Base-by-base conservation (phyloP, 306 rosid genomes). In the Quercus berberidifolia region DNA sequence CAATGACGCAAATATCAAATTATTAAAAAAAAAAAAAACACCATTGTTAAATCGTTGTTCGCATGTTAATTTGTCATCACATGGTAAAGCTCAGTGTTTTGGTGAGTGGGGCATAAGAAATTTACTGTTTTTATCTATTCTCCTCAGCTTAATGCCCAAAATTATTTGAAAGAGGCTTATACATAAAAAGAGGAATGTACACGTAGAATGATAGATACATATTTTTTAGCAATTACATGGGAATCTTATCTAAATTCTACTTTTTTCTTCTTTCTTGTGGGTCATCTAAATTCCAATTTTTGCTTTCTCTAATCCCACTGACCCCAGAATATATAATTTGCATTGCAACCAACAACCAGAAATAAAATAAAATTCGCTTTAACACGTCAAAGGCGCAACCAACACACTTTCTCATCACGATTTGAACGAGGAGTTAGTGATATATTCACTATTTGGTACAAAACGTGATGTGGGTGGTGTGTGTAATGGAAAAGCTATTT, bases 331-430 rank as follows among this genome's bases (percentile, higher is more conserved):
- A 64, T 79, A 64, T 79, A 65, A 59, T 55, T 70, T 72, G 78
- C 71, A 68, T 70, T 72, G 78, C 71, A 72, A 79, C 70, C 35
- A 75, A 79, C 28, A 69, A 74, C 60, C 68, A 62, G 79, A 78
- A 58, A 30, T 79, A n/a, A 74, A 69, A 20, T 26, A 77, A 21
- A 57, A 81, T 64, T 33, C 75, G 52, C 84, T 78, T 83, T 79
- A 51, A 70, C 70, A 79, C 28, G 20, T 74, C 56, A 62, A 85
- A 77, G 85, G 58, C 82, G 87, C 81, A 84, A 82, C 85, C 77
- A 81, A 79, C 80, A 78, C 82, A 73, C 77, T 26, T 67, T n/a
- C 28, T 59, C 76, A 80, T 75, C 80, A 25, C 72, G 55, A 75
- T 67, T 20, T 20, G 62, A 60, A 12, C 31, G 25, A 60, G 46